Percentiles rank a stretch among this genome's conserved stretches.
Conservation (phyloP, 768 basidiomycete genomes). For the Lepiota subincarnata region DNA sequence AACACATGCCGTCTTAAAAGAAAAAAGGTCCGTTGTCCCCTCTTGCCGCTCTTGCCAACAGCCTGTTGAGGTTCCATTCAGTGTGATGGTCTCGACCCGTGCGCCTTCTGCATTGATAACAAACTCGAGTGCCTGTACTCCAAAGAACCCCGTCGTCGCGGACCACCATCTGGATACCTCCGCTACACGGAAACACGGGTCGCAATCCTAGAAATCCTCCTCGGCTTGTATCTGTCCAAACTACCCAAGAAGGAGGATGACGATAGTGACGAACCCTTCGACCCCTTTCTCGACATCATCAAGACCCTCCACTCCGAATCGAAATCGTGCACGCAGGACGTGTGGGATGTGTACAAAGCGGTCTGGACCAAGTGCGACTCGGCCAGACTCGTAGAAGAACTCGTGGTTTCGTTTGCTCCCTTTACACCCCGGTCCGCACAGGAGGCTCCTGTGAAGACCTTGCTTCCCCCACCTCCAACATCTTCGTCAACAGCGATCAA, state of each 20-base stretch:
- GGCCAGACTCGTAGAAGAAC: slow-evolving; percentile 19
- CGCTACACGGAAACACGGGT: slow-evolving; percentile 26
- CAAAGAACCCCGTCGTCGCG: slow-evolving; percentile 24
- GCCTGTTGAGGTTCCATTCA: slow-evolving; percentile 8
- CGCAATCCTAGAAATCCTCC: slow-evolving; percentile 23
- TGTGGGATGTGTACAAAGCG: slow-evolving; percentile 25
- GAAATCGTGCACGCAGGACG: slow-evolving; percentile 24
- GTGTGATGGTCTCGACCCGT: slow-evolving; percentile 28
- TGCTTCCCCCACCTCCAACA: slow-evolving; percentile 16
- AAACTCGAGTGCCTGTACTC: slow-evolving; percentile 27
- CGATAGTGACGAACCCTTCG: not conserved
- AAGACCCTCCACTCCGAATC: slow-evolving; percentile 17
- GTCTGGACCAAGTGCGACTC: slow-evolving; percentile 20
- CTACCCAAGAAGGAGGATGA: slow-evolving; percentile 11
- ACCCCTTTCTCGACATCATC: slow-evolving; percentile 16
- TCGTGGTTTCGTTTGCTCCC: slow-evolving; percentile 22
- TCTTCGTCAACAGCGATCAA: slow-evolving; percentile 5
- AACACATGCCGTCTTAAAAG: slow-evolving; percentile 29
- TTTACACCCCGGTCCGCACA: slow-evolving; percentile 21
- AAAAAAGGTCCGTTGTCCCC: slow-evolving; percentile 20
- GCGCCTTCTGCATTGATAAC: slow-evolving; percentile 25
- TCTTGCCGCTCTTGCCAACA: not conserved
- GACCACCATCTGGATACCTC: slow-evolving; percentile 27
- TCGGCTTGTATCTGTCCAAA: slow-evolving; percentile 21
- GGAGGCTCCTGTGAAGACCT: slow-evolving; percentile 16